Evolutionary conservation across 139 green algal genomes (phyloP).

Genomic region (Chlorella sp.): DNA sequence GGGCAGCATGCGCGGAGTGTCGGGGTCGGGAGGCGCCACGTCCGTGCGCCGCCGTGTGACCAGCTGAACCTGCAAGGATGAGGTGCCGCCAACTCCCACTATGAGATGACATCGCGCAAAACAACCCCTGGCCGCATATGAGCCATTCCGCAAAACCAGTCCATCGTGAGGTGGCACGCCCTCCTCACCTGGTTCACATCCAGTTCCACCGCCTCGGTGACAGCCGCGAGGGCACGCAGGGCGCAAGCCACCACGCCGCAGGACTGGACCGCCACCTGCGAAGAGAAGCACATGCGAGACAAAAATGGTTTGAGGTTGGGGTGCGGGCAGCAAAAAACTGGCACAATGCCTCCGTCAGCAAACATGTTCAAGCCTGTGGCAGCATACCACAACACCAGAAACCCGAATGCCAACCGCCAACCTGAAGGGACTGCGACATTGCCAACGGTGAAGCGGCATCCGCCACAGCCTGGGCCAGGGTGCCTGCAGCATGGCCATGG

Average conservation of each 20-base stretch:
- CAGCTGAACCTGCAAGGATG: slow-evolving; percentile 38
- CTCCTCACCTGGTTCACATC: slow-evolving; percentile 3
- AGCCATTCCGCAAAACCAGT: no score
- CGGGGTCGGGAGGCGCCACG: slow-evolving; percentile 59
- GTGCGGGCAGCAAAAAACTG: no score
- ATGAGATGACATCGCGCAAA: no score
- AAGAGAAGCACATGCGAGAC: no score
- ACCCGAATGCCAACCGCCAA: neutral
- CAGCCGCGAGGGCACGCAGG: slow-evolving; percentile 45
- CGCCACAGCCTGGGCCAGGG: slow-evolving; percentile 59
- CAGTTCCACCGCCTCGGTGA: slow-evolving; percentile 39
- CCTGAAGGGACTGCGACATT: slow-evolving; percentile 59
- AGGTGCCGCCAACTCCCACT: no score
- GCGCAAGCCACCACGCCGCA: slow-evolving; percentile 43
- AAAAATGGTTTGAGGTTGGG: no score
- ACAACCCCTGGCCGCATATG: no score
- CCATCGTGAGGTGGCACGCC: no score
- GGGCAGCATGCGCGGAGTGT: slow-evolving; percentile 73
- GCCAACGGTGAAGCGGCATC: slow-evolving; percentile 69
- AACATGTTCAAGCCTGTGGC: no score
- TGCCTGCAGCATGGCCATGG: slow-evolving; percentile 56
- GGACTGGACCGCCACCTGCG: slow-evolving; percentile 60
- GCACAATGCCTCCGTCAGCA: no score
- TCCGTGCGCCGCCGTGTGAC: slow-evolving; percentile 22
- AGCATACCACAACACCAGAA: no score